Evolutionary conservation across 176 grass and related monocot genomes (phyloP), one percentile per base, ranked within the genome.

Genomic region (Oryza officinalis): DNA sequence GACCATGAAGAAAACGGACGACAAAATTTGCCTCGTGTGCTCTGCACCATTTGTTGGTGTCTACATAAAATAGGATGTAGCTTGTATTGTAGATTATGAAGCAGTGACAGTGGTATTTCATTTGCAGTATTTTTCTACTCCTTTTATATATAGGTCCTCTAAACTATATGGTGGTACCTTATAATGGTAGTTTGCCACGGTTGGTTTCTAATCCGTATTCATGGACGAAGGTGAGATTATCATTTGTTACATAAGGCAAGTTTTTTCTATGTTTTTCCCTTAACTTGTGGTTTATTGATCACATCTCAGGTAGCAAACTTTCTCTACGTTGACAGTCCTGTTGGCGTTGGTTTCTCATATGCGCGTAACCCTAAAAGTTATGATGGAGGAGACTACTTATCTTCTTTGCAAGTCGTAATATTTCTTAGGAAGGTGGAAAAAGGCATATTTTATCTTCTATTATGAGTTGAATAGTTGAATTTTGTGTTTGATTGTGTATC

Each of bases 271-370:
- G 6, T 60, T n/a, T 14, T 60, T 60, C 3, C 3, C 20, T 60
- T 0, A 60, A 7, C 1, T n/a, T 65, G 26, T 30, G 10, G 25
- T 31, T 30, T 31, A 28, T 31, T 31, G 10, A 15, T 1, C 12
- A 66, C 4, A 50, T 10, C 0, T 47, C 70, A 89, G 82, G 2
- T 84, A 37, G 77, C 85, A 20, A 94, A 52, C 40, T 65, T 88
- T 8, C 81, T 93, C 18, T 93, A 90, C 44, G 3, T 87, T 11
- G 88, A 93, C 70, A 80, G 78, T 33, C 88, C 88, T 4, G 64
- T 88, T 5, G 91, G 88, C 10, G 13, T 85, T 46, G 83, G 88
- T 7, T 94, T 94, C 46, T 90, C 92, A 18, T 90, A 79, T 6
- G 89, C 88, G 1, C 10, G 5, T 32, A n/a, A 80, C 15, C n/a